These are phyloP conservation scores for Wolfiporia cocos DNA, from an alignment of 1,284 basidiomycete species.

Conservation along the genomic window DNA sequence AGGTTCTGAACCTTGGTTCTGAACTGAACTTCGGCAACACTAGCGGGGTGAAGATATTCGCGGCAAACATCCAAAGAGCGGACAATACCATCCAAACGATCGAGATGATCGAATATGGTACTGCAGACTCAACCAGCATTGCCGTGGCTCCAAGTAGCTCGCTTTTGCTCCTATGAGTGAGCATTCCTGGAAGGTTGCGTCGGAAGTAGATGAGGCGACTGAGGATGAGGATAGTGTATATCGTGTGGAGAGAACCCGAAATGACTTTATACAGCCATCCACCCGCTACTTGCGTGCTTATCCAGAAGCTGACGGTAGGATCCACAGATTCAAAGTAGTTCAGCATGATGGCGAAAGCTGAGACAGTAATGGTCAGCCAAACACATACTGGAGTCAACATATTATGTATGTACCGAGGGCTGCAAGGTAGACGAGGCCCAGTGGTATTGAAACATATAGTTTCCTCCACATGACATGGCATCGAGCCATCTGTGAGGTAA, in stretches of 20 bases:
- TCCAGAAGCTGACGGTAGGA: constrained; percentile 17
- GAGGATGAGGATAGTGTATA: constrained; percentile 7
- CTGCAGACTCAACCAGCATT: constrained; percentile 7
- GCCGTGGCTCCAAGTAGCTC: constrained; percentile 1
- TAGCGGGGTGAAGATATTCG: too few relatives aligned
- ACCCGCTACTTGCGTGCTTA: constrained; percentile 13
- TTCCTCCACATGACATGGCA: constrained; percentile 20
- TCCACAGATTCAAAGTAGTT: constrained; percentile 11
- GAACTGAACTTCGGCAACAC: too few relatives aligned
- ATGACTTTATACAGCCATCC: constrained; percentile 26
- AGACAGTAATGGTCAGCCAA: not conserved
- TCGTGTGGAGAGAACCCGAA: constrained; percentile 21
- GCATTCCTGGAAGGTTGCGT: not conserved
- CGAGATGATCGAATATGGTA: constrained; percentile 3
- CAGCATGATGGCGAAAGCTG: constrained; percentile 3
- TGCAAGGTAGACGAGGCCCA: constrained; percentile 11
- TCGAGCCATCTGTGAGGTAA: constrained; percentile 18
- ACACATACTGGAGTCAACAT: not conserved
- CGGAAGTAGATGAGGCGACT: constrained; percentile 4
- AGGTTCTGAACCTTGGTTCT: too few relatives aligned
- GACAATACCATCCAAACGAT: constrained; percentile 5
- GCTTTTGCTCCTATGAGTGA: not conserved
- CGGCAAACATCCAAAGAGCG: constrained; percentile 4
- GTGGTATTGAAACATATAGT: constrained; percentile 15
- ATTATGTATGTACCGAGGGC: constrained; percentile 9